These are phyloP conservation scores for Pseudophaeomoniella oleicola DNA, from an alignment of 2,329 filamentous ascomycete genomes.

Conservation along the genomic window DNA sequence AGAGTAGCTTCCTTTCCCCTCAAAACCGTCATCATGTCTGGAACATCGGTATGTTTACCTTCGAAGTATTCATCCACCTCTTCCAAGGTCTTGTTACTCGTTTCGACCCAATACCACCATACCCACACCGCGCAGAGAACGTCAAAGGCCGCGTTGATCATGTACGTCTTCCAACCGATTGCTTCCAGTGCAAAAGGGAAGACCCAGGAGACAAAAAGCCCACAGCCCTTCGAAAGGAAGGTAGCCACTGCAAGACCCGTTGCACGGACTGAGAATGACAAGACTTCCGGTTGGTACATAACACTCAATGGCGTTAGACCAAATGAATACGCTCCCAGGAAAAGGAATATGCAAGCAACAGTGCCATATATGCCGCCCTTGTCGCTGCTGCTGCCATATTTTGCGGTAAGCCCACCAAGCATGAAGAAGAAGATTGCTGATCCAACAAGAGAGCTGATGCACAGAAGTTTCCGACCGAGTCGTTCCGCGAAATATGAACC, in stretches of 20 bases:
- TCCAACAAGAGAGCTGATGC: conserved; percentile 9
- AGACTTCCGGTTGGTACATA: conserved; percentile 30
- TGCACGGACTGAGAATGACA: conserved; percentile 33
- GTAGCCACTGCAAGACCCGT: conserved; percentile 28
- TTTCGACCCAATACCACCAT: conserved; percentile 32
- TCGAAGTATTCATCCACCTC: conserved; percentile 59
- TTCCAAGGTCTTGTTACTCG: conserved; percentile 55
- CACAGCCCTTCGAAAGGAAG: conserved; percentile 16
- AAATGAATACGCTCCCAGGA: conserved; percentile 25
- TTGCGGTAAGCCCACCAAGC: conserved; percentile 3
- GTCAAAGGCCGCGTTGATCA: conserved; percentile 21
- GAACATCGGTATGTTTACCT: conserved; percentile 40
- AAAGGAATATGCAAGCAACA: conserved; percentile 33
- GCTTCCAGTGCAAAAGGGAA: conserved; percentile 19
- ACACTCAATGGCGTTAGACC: conserved; percentile 21
- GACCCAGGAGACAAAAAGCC: conserved; percentile 19
- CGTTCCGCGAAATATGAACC: conserved; percentile 30
- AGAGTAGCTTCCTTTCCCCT: neutral
- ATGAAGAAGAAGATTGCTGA: conserved; percentile 2
- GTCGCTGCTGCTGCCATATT: conserved; percentile 13
- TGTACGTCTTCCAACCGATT: conserved; percentile 24
- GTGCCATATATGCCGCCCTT: conserved; percentile 28
- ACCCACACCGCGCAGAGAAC: conserved; percentile 16
- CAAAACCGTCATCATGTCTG: neutral
- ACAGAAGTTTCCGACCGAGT: conserved; percentile 29